These are phyloP conservation scores for Platanthera zijinensis DNA, from an alignment of 106 monocot species.

Conservation along the genomic window DNA sequence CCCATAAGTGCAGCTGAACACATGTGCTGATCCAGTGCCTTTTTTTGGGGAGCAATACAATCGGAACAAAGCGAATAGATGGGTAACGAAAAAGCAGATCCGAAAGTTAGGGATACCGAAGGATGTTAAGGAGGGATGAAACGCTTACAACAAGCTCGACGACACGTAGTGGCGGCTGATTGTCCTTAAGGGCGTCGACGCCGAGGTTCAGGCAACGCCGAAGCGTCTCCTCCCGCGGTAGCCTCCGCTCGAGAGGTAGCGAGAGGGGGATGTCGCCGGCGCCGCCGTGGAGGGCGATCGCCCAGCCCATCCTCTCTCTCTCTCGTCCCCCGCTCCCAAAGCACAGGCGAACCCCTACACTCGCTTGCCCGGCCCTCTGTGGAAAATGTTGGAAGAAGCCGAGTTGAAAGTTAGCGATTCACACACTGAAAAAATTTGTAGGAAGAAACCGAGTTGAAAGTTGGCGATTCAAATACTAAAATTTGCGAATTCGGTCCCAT, in stretches of 20 bases:
- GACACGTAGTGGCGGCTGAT: conserved; percentile 46
- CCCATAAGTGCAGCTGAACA: neutral
- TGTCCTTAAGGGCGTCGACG: conserved; percentile 47
- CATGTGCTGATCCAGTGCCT: neutral
- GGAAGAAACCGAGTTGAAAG: too few relatives aligned
- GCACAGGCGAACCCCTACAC: neutral
- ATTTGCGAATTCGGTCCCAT: too few relatives aligned
- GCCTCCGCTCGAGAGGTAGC: conserved; percentile 42
- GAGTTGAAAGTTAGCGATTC: too few relatives aligned
- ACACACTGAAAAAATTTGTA: too few relatives aligned
- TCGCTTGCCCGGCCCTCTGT: neutral
- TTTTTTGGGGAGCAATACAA: neutral
- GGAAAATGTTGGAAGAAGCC: too few relatives aligned
- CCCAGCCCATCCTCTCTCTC: conserved; percentile 63
- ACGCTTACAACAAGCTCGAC: conserved; percentile 66
- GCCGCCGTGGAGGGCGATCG: conserved; percentile 94
- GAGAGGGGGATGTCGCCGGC: conserved; percentile 76
- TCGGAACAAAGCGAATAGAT: neutral
- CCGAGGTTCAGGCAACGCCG: conserved; percentile 62
- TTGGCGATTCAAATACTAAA: too few relatives aligned
- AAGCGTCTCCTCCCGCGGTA: conserved; percentile 61
- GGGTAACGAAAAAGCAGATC: neutral
- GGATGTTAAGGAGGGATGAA: neutral
- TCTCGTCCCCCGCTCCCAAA: neutral
- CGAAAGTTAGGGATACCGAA: neutral